Base-by-base conservation (phyloP, 768 basidiomycete species). In the Mycena galopus region DNA sequence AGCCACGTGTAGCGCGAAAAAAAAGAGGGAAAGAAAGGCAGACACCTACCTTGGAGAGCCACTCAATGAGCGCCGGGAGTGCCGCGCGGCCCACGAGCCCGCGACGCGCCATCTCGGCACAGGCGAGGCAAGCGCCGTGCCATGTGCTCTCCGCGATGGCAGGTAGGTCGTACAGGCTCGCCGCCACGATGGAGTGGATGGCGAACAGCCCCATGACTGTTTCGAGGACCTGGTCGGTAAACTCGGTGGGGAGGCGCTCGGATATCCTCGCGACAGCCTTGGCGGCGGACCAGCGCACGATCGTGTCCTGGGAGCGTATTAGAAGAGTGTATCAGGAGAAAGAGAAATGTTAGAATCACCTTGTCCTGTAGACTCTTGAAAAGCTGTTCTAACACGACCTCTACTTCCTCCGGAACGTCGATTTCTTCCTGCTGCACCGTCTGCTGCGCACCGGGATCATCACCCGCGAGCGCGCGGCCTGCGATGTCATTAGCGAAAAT, bases 121-220 rank as follows among this genome's bases (percentile, higher is more conserved):
- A 92, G 19, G 96, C 95, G 35, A 99, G 86, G 79, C 93, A 96
- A 16, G 95, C 93, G 6, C 98, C 98, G 82, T 99, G 98, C 96
- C 97, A 98, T 62, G 94, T 94, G 71, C 88, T 87, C 81, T 98
- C 96, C 30, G 96, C 94, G 59, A 92, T 84, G 12, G 93, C 86
- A 39, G 92, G 91, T 76, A 94, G 86, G 77, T 94, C 93, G 76
- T 92, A 92, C 53, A 93, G 77, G 69, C 84, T 88, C 17, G 90
- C 90, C 10, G 88, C 90, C 27, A 87, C 88, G 11, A 91, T 81
- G 27, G 91, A 91, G 78, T 95, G 95, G 59, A 94, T 91, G 9
- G 87, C 82, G 80, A 96, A 98, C n/a, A 96, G 84, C 0, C 85
- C 87, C 71, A 96, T 83, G 37, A 96, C 84, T 6, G 91, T 94